Evolutionary conservation across 345 rosid genomes (phyloP).

Genomic region (Camelina hispida): DNA sequence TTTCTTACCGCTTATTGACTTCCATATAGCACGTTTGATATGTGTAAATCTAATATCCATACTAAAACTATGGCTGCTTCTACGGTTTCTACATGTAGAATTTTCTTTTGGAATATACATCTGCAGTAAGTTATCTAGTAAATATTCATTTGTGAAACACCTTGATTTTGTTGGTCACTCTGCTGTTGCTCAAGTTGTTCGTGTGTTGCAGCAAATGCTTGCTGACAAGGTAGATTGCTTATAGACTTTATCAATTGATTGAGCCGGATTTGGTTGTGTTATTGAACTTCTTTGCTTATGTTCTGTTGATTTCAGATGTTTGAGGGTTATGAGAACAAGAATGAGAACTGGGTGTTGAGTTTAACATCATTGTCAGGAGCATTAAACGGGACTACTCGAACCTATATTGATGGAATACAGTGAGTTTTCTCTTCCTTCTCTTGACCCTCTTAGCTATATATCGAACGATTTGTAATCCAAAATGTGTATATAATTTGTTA

Average conservation of each 20-base stretch:
- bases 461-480: conserved; percentile 2
- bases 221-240: conserved; percentile 69
- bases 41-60: too few species aligned
- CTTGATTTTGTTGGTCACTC: conserved; percentile 99
- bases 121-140: too few species aligned
- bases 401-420: conserved; percentile 94
- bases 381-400: conserved; percentile 91
- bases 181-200: conserved; percentile 98
- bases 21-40: too few species aligned
- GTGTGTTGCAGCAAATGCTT: conserved; percentile 98
- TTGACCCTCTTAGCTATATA: not conserved
- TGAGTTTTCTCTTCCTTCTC: conserved; percentile 48
- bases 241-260: too few species aligned
- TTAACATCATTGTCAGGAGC: conserved; percentile 94
- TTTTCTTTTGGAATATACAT: too few species aligned
- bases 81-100: too few species aligned
- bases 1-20: too few species aligned
- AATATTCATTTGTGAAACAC: too few species aligned
- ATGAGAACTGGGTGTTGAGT: conserved; percentile 94
- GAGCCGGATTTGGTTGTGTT: conserved; percentile 15
- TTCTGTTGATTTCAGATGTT: conserved; percentile 58
- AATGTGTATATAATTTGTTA: conserved; percentile 34
- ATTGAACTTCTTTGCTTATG: conserved; percentile 22
- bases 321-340: conserved; percentile 72
- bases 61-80: too few species aligned